These are phyloP conservation scores for Alnus rubra DNA, from an alignment of 306 rosid genomes.

Conservation along the genomic window DNA sequence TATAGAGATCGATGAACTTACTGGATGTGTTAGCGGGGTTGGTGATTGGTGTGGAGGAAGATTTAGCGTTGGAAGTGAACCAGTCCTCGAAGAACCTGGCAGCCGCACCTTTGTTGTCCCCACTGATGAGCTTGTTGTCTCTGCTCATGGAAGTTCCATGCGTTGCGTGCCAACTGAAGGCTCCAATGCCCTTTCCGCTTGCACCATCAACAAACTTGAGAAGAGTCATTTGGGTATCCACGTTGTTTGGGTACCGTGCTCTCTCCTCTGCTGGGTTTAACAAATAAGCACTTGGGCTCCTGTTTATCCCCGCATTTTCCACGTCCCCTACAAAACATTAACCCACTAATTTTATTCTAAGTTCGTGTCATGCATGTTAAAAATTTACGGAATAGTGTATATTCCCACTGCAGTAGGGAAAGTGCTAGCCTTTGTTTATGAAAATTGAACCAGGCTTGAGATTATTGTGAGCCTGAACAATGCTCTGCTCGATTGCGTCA, in stretches of 20 bases:
- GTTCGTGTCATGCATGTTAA: no score
- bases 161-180: slow-evolving; percentile 76
- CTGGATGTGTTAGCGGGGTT: slow-evolving; percentile 31
- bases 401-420: neutral
- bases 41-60: slow-evolving; percentile 18
- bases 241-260: slow-evolving; percentile 49
- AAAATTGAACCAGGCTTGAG: slow-evolving; percentile 68
- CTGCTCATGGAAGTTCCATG: slow-evolving; percentile 93
- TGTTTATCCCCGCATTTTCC: slow-evolving; percentile 63
- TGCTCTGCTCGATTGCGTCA: slow-evolving; percentile 61
- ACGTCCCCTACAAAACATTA: slow-evolving; percentile 51
- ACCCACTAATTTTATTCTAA: no score
- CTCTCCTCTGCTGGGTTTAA: slow-evolving; percentile 70
- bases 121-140: slow-evolving; percentile 74
- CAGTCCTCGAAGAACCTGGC: slow-evolving; percentile 82
- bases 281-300: slow-evolving; percentile 85
- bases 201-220: slow-evolving; percentile 61
- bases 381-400: neutral
- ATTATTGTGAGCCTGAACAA: slow-evolving; percentile 67
- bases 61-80: slow-evolving; percentile 34
- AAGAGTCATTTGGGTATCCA: slow-evolving; percentile 72
- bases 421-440: slow-evolving; percentile 48
- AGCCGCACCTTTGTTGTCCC: slow-evolving; percentile 89
- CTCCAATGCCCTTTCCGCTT: slow-evolving; percentile 53
- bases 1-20: neutral